Evolutionary conservation across 371 early-diverging fungal species (phyloP), one percentile per base, ranked within the genome.

Genomic region (Mortierella sp.): DNA sequence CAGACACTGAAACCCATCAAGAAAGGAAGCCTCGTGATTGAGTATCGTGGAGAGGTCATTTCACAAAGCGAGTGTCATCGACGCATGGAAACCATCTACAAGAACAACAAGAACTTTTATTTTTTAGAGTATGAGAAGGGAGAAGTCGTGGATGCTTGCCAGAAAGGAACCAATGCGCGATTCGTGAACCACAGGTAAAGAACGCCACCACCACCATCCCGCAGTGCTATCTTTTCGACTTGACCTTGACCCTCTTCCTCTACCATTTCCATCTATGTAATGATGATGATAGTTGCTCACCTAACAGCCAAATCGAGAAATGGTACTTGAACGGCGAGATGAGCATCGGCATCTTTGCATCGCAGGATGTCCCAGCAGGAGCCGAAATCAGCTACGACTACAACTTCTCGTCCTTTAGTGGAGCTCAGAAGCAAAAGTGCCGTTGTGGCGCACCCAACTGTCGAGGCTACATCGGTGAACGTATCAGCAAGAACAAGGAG

Each of bases 221-320:
- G n/a, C n/a, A n/a, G n/a, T n/a, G n/a, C n/a, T n/a, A n/a, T n/a
- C n/a, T n/a, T n/a, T n/a, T n/a, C n/a, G n/a, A n/a, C n/a, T n/a
- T n/a, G n/a, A n/a, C n/a, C n/a, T n/a, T n/a, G n/a, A n/a, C n/a
- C n/a, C n/a, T n/a, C 17, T 44, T 12, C 12, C 9, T 37, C 40
- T 54, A 40, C 34, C 17, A 37, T 21, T n/a, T 44, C 31, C 25
- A 13, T 43, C 10, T 27, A 14, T 43, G 34, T 67, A 3, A 17
- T 52, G 24, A 12, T 10, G n/a, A 39, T 19, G 4, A n/a, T 47
- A 86, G 90, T 46, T 96, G 97, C 71, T 89, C 89, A n/a, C 95
- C 97, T 21, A 96, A 96, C 69, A 95, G 95, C 80, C 93, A 91
- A 41, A 93, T 95, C 58, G 94, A 95, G 63, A 93, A 94, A 81